A percentile compares a stretch with the other conserved stretches of the same genome.
Evolutionary conservation across 2,329 filamentous ascomycete species (phyloP).

Genomic region (Pseudogymnoascus sp.): DNA sequence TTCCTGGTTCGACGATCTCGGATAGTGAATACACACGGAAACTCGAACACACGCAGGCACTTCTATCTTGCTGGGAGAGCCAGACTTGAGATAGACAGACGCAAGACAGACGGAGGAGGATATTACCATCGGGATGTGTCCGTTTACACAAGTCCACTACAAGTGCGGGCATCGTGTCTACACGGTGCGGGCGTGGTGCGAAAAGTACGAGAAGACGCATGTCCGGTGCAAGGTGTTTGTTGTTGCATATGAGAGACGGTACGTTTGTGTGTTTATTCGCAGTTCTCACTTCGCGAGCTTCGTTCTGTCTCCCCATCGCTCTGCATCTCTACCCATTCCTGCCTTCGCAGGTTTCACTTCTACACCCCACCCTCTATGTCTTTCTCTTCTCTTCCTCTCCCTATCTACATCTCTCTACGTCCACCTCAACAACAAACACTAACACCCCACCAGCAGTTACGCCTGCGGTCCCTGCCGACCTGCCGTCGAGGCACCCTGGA

Average conservation of each 20-base stretch:
- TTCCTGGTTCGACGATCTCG: not conserved
- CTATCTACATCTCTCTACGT: not conserved
- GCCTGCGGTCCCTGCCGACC: not conserved
- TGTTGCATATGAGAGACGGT: constrained; percentile 29
- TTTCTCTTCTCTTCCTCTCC: not conserved
- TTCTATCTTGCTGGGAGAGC: not conserved
- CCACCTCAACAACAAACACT: not conserved
- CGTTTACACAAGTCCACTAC: constrained; percentile 52
- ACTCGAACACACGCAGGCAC: not conserved
- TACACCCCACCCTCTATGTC: not conserved
- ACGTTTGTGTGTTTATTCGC: too few species aligned
- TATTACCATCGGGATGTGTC: constrained; percentile 39
- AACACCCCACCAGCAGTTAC: not conserved
- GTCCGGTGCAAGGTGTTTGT: constrained; percentile 47
- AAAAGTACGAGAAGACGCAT: constrained; percentile 40
- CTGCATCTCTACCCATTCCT: not conserved
- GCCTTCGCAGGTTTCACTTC: not conserved
- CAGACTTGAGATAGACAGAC: not conserved
- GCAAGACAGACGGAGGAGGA: not conserved
- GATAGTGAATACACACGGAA: not conserved
- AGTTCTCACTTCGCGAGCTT: not conserved
- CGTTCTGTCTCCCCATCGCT: not conserved
- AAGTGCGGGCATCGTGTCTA: constrained; percentile 47
- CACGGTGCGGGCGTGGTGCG: constrained; percentile 48
- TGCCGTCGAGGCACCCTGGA: not conserved